phyloP scores from a whole-genome alignment of 2,329 filamentous ascomycete species.

The Trichophyton rubrum region DNA sequence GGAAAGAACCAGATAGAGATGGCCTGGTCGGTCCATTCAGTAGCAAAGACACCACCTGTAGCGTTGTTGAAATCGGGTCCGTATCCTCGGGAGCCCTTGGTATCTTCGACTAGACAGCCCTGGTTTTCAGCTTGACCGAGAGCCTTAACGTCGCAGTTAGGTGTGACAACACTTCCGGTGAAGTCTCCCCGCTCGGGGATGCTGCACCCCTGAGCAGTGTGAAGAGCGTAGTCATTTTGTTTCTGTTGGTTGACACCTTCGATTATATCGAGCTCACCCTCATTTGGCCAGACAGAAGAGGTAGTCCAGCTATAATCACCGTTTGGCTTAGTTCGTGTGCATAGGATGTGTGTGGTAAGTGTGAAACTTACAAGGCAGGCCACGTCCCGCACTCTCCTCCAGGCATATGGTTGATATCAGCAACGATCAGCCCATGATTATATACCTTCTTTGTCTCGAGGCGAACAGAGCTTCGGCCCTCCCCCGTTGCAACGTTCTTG shows the following conservation, averaged over 20 bases:
- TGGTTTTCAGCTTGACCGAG: constrained; percentile 32
- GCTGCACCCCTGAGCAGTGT: constrained; percentile 50
- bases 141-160: constrained; percentile 46
- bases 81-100: constrained; percentile 42
- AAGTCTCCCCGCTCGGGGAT: constrained; percentile 41
- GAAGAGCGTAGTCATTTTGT: constrained; percentile 52
- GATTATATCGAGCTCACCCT: constrained; percentile 68
- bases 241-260: constrained; percentile 58
- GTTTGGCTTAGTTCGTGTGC: constrained; percentile 3
- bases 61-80: constrained; percentile 66
- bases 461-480: constrained; percentile 58
- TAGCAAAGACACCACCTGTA: constrained; percentile 57
- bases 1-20: constrained; percentile 79
- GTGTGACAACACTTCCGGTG: constrained; percentile 35
- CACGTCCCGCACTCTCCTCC: constrained; percentile 57
- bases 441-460: constrained; percentile 54
- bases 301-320: constrained; percentile 38
- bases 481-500: constrained; percentile 40
- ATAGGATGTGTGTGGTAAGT: not conserved
- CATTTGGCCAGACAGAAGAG: constrained; percentile 55
- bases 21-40: constrained; percentile 59
- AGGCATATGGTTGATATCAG: constrained; percentile 64
- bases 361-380: constrained; percentile 49
- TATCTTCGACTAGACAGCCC: constrained; percentile 47
- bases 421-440: constrained; percentile 55